Evolutionary conservation across 225 moss, liverwort and hornwort species (phyloP), one percentile per base, ranked within the genome.

Genomic region (Bryoerythrophyllum caledonicum): DNA sequence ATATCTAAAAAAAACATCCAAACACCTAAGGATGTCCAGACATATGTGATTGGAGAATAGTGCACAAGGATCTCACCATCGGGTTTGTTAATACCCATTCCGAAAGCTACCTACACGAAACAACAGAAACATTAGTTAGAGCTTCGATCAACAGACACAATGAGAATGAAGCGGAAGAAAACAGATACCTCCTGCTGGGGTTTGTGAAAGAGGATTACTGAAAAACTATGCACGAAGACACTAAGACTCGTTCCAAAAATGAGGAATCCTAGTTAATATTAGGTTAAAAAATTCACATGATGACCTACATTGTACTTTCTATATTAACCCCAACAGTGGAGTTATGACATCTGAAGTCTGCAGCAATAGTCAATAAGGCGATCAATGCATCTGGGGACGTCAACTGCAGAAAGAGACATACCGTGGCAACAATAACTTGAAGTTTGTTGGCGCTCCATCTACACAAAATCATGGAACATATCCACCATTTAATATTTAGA

Each of bases 61-160:
- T 58, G 23, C 35, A 53, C 49, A 58, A 76, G 70, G 34, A 76
- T 55, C 86, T 89, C 84, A 97, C 97, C 97, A 79, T 97, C 97
- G 63, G 97, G 97, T 83, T 97, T 97, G 81, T 97, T 97, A 37
- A 97, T 97, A 75, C 97, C 94, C 97, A 97, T 97, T 72, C 97
- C 94, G 78, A 97, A 97, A 66, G 97, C 97, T 76, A 97, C 97
- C 94, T 97, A 81, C 82, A 82, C 70, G 74, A 75, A 79, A 15
- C 70, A 37, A 56, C 52, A 70, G 12, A 40, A 68, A 21, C 38
- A 48, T 75, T 32, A 58, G 23, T 78, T 26, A 75, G 63, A 68
- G 63, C 27, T 44, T 43, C 32, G 44, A 43, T 59, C 6, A 70
- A 63, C 49, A 26, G 68, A 28, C 26, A 84, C n/a, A 32, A 21